Evolutionary conservation across 2,329 filamentous ascomycete genomes (phyloP).

Genomic region (Colletotrichum horii): DNA sequence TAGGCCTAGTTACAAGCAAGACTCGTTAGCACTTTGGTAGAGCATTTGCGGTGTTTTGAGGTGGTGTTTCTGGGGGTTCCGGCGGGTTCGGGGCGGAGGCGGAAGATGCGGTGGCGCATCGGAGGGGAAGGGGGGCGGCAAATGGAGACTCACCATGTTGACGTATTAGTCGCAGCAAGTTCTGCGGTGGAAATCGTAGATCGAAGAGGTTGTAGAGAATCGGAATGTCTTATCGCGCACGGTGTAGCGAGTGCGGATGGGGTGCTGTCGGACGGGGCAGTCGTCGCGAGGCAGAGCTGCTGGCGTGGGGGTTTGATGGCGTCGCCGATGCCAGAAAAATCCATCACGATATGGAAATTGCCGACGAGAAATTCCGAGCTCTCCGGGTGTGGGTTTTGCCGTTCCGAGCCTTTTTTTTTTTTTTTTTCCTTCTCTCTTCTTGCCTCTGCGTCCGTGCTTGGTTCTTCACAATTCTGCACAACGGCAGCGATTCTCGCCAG

Average conservation of each 20-base stretch:
- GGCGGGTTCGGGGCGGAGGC: neutral
- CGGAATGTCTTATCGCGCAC: neutral
- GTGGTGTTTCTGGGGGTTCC: neutral
- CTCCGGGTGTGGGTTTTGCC: neutral
- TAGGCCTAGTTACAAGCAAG: conserved; percentile 7
- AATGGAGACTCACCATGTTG: conserved; percentile 18
- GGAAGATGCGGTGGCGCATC: neutral
- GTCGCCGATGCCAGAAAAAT: conserved; percentile 9
- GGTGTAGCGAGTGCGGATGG: neutral
- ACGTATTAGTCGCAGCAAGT: neutral
- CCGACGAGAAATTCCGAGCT: conserved; percentile 20
- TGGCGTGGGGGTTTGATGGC: neutral
- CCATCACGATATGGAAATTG: conserved; percentile 8
- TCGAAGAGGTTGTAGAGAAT: neutral
- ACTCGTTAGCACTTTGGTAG: neutral
- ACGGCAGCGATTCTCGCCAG: accelerated
- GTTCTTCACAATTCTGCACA: neutral
- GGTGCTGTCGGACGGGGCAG: neutral
- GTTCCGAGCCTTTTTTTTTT: neutral
- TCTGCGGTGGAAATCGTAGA: neutral
- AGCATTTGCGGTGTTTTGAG: neutral
- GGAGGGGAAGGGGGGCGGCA: neutral
- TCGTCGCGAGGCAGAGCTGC: conserved; percentile 6
- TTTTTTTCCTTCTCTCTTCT: neutral
- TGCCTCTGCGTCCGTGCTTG: neutral